Evolutionary conservation across 2,329 filamentous ascomycete genomes (phyloP), one percentile per base, ranked within the genome.

Genomic region (Ophiostoma sp.): DNA sequence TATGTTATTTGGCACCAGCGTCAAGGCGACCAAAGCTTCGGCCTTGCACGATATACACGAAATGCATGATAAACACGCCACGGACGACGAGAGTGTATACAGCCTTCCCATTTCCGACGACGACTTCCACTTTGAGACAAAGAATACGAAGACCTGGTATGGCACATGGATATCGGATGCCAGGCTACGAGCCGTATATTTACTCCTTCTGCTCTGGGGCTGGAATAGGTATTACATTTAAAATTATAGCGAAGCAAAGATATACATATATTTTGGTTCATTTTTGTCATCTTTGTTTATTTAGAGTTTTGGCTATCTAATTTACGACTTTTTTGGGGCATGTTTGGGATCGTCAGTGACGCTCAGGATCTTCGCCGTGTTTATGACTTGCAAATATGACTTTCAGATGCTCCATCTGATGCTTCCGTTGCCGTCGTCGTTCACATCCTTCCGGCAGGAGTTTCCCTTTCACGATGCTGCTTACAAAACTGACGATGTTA

Each of bases 131-230:
- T 18, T 5, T 7, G 47, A 42, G 41, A 38, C 63, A 6, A 47
- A 45, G 18, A 64, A 44, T 4, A 42, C n/a, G 16, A 44, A 18
- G 7, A 41, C 40, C 2, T 44, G 62, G 62, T 44, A 16, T n/a
- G 27, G 41, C 7, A 52, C 52, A 16, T 66, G 64, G 9, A 18
- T 16, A 4, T 14, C 38, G 5, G 36, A 47, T 9, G 36, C 11
- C 4, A n/a, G 45, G 7, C 27, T 65, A 27, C 58, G 64, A 4
- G 58, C 45, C 11, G 38, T 40, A 4, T 45, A 41, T 64, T 12
- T 69, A 16, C 1, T 69, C 4, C 9, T 66, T 47, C 18, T 58
- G 16, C 41, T 69, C 27, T 69, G 67, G 67, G 38, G 9, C 16
- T 36, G 55, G 18, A 66, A 55, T 41, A 36, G 27, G 27, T 41